phyloP scores from a whole-genome alignment of 331 rosid species.

The Pyrus hybrid region DNA sequence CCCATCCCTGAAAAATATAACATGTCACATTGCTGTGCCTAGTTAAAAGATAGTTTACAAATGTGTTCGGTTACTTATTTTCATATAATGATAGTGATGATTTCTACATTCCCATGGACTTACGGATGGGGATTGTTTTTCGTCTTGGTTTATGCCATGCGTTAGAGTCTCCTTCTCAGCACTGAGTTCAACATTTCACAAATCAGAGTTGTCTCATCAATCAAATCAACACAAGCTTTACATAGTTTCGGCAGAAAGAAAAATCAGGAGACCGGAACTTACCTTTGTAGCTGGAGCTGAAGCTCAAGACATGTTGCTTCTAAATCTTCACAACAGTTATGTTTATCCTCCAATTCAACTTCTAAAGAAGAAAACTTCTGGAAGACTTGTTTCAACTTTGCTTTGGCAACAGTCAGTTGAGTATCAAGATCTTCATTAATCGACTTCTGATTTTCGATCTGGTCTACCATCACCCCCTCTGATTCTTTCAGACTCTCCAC shows the following conservation, averaged over 20 bases:
- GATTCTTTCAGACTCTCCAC: slow-evolving; percentile 19
- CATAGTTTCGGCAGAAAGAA: background rate
- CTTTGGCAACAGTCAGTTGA: slow-evolving; percentile 21
- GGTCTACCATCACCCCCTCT: slow-evolving; percentile 14
- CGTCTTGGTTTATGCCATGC: slow-evolving; percentile 31
- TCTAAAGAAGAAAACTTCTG: slow-evolving; percentile 31
- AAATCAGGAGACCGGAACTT: background rate
- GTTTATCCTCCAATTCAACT: slow-evolving; percentile 31
- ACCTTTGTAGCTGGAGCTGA: slow-evolving; percentile 38
- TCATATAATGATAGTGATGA: too few species aligned
- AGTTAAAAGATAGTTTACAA: background rate
- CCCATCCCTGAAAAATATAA: slow-evolving; percentile 26
- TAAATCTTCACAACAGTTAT: slow-evolving; percentile 27
- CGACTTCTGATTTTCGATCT: slow-evolving; percentile 30
- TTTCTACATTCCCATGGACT: slow-evolving; percentile 9
- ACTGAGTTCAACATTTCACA: slow-evolving; percentile 21
- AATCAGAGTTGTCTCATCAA: slow-evolving; percentile 12
- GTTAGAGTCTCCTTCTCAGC: slow-evolving; percentile 51
- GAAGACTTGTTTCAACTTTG: slow-evolving; percentile 24
- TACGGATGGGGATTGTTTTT: slow-evolving; percentile 54
- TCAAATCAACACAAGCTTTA: background rate
- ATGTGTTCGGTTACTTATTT: background rate
- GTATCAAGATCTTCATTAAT: slow-evolving; percentile 32
- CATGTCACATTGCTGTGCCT: background rate
- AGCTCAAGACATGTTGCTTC: slow-evolving; percentile 38